These are phyloP conservation scores for Carex scoparia DNA, from an alignment of 176 grass and related monocot genomes.

Conservation along the genomic window DNA sequence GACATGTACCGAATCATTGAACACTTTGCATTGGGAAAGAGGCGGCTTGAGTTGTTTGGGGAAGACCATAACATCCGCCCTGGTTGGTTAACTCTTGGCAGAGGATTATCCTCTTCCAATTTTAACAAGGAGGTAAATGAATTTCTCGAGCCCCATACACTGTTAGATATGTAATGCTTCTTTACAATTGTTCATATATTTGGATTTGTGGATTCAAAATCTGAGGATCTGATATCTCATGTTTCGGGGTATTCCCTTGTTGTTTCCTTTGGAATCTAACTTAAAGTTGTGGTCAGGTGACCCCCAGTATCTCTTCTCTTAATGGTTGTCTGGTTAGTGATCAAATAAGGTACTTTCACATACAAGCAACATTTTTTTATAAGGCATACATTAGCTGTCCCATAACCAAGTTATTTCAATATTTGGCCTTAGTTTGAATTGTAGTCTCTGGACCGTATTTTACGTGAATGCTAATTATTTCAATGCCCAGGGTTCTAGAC, in stretches of 20 bases:
- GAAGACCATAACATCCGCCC: constrained; percentile 95
- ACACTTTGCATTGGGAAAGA: constrained; percentile 94
- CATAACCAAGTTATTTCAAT: not conserved
- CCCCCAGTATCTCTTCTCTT: too few relatives aligned
- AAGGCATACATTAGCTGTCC: not conserved
- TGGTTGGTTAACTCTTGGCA: constrained; percentile 88
- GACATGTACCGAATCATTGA: constrained; percentile 98
- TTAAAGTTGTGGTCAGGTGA: too few relatives aligned
- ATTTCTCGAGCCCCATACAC: not conserved
- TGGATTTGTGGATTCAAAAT: not conserved
- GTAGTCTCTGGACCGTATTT: not conserved
- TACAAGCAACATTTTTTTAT: not conserved
- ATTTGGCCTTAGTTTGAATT: not conserved
- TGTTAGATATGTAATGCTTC: too few relatives aligned
- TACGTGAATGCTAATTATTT: not conserved
- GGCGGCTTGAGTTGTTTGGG: constrained; percentile 86
- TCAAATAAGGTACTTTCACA: not conserved
- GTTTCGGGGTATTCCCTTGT: not conserved
- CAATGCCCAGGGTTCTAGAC: not conserved
- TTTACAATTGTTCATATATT: not conserved
- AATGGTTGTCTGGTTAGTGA: too few relatives aligned
- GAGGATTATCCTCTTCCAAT: constrained; percentile 87
- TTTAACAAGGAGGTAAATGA: constrained; percentile 79
- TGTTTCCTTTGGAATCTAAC: not conserved
- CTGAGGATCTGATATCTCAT: not conserved